Evolutionary conservation across 2,329 filamentous ascomycete species (phyloP).

Genomic region (Chaetomium strumarium): DNA sequence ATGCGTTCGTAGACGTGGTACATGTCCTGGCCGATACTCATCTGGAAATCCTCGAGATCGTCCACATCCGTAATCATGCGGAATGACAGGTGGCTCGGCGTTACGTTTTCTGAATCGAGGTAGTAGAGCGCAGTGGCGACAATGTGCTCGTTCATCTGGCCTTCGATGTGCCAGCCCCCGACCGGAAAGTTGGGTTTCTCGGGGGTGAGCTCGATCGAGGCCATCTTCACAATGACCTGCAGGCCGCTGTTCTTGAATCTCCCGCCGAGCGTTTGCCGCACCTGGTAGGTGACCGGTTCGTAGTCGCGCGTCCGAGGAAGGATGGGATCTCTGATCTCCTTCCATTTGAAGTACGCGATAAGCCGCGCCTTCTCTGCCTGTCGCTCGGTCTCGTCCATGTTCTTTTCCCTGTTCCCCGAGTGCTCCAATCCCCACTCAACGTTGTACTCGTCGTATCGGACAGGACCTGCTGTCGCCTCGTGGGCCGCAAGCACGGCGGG

Average conservation of each 20-base stretch:
- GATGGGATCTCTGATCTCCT: slow-evolving; percentile 13
- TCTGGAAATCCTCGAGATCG: slow-evolving; percentile 5
- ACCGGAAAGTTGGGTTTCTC: slow-evolving; percentile 45
- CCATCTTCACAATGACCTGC: slow-evolving; percentile 60
- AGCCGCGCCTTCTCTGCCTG: slow-evolving; percentile 18
- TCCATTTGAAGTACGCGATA: slow-evolving; percentile 15
- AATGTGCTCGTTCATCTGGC: slow-evolving; percentile 48
- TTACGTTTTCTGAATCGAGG: slow-evolving; percentile 47
- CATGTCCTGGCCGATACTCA: slow-evolving; percentile 12
- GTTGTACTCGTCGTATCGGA: slow-evolving; percentile 24
- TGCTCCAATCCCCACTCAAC: slow-evolving; percentile 23
- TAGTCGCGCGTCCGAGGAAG: slow-evolving; percentile 18
- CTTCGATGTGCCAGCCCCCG: slow-evolving; percentile 46
- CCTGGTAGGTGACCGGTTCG: slow-evolving; percentile 16
- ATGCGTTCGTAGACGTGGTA: slow-evolving; percentile 17
- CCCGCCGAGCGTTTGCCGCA: slow-evolving; percentile 19
- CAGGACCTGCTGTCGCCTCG: slow-evolving; percentile 9
- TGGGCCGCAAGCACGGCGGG: neutral
- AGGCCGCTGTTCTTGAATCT: slow-evolving; percentile 37
- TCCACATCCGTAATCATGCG: slow-evolving; percentile 27
- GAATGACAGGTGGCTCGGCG: slow-evolving; percentile 39
- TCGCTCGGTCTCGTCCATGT: slow-evolving; percentile 13
- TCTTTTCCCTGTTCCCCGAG: slow-evolving; percentile 9
- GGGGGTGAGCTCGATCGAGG: slow-evolving; percentile 52
- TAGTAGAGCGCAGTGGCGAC: slow-evolving; percentile 51